Conservation (phyloP, 768 basidiomycete species). For the Rhodotorula sphaerocarpa region DNA sequence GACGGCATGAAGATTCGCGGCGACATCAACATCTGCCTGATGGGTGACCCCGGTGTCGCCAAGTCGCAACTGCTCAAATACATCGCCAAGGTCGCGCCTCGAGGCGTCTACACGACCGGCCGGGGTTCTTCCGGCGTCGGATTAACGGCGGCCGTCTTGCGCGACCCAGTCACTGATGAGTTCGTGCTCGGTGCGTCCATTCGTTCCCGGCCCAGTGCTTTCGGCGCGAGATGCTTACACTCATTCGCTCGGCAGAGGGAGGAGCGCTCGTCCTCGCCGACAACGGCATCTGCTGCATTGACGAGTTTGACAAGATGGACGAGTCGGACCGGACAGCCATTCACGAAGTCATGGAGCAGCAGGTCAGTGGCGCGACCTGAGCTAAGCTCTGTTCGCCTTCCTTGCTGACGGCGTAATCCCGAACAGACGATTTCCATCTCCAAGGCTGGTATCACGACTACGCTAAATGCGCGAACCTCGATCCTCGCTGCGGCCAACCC, state of each 20-base stretch:
- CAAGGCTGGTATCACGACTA: constrained; percentile 97
- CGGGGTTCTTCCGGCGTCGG: constrained; percentile 98
- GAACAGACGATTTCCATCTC: constrained; percentile 98
- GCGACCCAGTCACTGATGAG: constrained; percentile 97
- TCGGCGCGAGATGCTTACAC: neutral
- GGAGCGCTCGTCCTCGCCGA: constrained; percentile 98
- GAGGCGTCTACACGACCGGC: constrained; percentile 96
- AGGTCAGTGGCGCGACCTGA: neutral
- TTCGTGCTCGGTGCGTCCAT: constrained; percentile 80
- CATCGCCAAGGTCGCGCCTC: constrained; percentile 94
- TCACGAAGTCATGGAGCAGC: constrained; percentile 81
- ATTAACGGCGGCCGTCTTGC: constrained; percentile 97
- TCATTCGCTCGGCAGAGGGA: constrained; percentile 59
- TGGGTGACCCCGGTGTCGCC: constrained; percentile 99
- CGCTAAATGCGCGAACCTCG: constrained; percentile 92
- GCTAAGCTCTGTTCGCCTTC: neutral
- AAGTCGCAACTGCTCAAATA: constrained; percentile 96
- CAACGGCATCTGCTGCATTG: constrained; percentile 98
- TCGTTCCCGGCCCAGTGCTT: neutral
- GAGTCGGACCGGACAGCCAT: constrained; percentile 95
- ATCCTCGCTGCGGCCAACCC: constrained; percentile 98
- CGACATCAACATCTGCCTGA: constrained; percentile 91
- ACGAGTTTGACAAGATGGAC: constrained; percentile 99
- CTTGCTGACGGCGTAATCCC: constrained; percentile 45
- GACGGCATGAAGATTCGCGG: constrained; percentile 99